Evolutionary conservation across 306 rosid species (phyloP), one percentile per base, ranked within the genome.

Genomic region (Lathyrus sativus): DNA sequence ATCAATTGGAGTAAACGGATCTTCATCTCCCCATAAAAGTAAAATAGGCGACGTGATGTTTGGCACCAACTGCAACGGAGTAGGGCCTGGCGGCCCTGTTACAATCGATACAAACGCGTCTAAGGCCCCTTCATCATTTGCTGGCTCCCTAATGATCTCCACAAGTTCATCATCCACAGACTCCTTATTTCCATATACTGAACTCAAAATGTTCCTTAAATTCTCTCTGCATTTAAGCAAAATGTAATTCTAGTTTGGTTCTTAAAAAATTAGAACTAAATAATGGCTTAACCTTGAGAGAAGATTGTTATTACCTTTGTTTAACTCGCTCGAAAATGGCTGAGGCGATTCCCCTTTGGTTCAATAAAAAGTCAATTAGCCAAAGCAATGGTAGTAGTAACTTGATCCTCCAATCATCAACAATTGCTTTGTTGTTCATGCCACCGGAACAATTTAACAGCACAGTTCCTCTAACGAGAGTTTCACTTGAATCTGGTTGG

Each of bases 371-470:
- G 68, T 92, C 98, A 64, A 92, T 0, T 44, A 92, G 77, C 95
- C 83, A 86, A 72, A 92, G 88, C 82, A 92, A 50, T 49, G 98
- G 96, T 18, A 86, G 68, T 18, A 88, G 53, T 8, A 92, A 82
- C 84, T 86, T 89, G 87, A 89, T 92, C 81, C 98, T 86, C 98
- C 98, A 89, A 65, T 92, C 98, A 62, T 89, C 98, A 28, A 86
- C 91, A 55, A 92, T 77, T 54, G 96, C 98, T 79, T 92, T 92
- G 67, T 92, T 92, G 78, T 92, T 92, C 98, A 92, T 92, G 51
- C 98, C 96, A 66, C 98, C 98, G 7, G 96, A 81, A 70, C 98
- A 89, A 64, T 92, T 92, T 41, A 92, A 71, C 56, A 92, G 85
- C 68, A 86, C 96, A 46, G 88, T 80, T 53, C 91, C 98, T 79